Evolutionary conservation across 768 basidiomycete genomes (phyloP).

Genomic region (Pleurotus cornucopiae): DNA sequence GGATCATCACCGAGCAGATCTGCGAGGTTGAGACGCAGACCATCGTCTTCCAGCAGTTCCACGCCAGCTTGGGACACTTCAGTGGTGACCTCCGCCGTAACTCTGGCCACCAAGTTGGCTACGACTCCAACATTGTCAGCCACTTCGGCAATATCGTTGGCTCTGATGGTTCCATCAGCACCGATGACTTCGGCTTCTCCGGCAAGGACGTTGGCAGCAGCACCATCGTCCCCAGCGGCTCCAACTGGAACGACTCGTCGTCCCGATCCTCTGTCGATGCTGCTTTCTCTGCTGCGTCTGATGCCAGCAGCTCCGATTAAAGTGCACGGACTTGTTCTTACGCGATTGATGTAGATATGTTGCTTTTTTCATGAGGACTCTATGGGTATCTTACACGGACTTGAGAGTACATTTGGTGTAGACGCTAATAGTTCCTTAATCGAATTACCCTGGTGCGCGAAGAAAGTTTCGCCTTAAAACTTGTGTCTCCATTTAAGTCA

Average conservation of each 20-base stretch:
- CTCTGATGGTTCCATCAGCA: conserved; percentile 32
- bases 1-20: conserved; percentile 41
- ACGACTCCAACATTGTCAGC: conserved; percentile 30
- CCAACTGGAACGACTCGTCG: conserved; percentile 33
- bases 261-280: conserved; percentile 25
- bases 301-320: conserved; percentile 15
- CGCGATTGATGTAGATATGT: not conserved
- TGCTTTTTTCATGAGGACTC: not conserved
- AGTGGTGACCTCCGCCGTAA: conserved; percentile 34
- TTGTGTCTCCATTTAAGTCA: not conserved
- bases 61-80: conserved; percentile 35
- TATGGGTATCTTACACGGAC: conserved; percentile 8
- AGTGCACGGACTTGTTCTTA: not conserved
- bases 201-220: conserved; percentile 33
- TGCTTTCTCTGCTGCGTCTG: conserved; percentile 27
- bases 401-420: conserved; percentile 8
- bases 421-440: conserved; percentile 8
- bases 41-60: conserved; percentile 40
- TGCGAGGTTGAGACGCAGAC: conserved; percentile 49
- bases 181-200: conserved; percentile 35
- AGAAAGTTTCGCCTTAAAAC: conserved; percentile 2
- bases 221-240: conserved; percentile 30
- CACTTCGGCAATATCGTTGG: conserved; percentile 30
- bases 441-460: conserved; percentile 7
- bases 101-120: conserved; percentile 34